Percentiles rank a stretch among this genome's conserved stretches.
Evolutionary conservation across 179 eudicot genomes (phyloP).

Genomic region (Heliamphora pulchella): DNA sequence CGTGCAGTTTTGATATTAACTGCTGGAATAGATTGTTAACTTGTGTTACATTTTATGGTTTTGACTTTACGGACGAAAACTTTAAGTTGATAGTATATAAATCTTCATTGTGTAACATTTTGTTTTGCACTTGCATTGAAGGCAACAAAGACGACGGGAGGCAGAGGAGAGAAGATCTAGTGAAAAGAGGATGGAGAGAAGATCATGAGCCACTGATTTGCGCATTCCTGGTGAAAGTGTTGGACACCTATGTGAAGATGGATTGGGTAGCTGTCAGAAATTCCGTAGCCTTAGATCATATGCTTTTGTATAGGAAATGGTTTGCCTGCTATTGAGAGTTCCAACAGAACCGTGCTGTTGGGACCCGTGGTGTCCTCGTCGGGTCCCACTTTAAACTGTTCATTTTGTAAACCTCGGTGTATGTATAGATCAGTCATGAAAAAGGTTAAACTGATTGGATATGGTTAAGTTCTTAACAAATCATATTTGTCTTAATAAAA

Average conservation of each 20-base stretch:
- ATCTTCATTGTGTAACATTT: not conserved
- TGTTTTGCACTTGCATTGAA: slow-evolving; percentile 19
- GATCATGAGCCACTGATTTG: slow-evolving; percentile 31
- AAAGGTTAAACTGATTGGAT: not conserved
- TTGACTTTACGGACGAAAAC: not conserved
- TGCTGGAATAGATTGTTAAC: not conserved
- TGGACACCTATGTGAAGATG: not conserved
- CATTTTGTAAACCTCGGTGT: not conserved
- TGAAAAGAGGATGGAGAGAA: slow-evolving; percentile 59
- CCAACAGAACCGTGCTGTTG: too few relatives aligned
- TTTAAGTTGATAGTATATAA: not conserved
- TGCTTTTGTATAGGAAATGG: not conserved
- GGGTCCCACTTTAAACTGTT: not conserved
- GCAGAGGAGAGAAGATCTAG: slow-evolving; percentile 77
- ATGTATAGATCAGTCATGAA: not conserved
- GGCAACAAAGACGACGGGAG: slow-evolving; percentile 85
- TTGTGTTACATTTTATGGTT: not conserved
- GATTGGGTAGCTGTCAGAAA: not conserved
- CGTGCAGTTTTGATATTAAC: not conserved
- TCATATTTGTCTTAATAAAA: not conserved
- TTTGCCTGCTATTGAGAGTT: not conserved
- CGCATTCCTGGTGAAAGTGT: not conserved
- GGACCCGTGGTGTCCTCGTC: too few relatives aligned
- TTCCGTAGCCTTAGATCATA: not conserved
- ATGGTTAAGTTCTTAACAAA: not conserved